These are phyloP conservation scores for Ustilago nuda DNA, from an alignment of 1,284 basidiomycete genomes.

Conservation along the genomic window DNA sequence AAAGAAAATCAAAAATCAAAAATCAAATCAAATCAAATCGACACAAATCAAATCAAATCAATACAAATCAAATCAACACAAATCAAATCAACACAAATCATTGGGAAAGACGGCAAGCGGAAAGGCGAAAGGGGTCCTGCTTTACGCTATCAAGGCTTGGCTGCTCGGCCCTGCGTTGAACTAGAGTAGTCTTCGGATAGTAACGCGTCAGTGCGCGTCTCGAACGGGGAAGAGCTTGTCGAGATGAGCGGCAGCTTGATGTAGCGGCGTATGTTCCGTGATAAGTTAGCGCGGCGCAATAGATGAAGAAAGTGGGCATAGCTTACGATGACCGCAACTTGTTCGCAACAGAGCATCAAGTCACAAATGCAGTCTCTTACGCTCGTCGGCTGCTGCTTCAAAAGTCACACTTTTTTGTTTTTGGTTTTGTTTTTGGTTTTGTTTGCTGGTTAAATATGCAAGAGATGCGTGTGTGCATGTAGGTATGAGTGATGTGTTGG, in stretches of 20 bases:
- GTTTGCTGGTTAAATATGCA: background rate
- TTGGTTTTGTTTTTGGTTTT: no score
- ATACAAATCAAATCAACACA: no score
- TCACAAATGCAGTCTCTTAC: background rate
- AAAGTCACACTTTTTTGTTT: background rate
- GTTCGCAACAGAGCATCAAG: background rate
- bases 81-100: background rate
- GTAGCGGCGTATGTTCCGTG: no score
- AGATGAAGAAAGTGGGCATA: background rate
- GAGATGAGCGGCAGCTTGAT: no score
- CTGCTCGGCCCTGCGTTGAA: background rate
- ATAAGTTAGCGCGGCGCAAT: no score
- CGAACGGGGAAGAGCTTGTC: background rate
- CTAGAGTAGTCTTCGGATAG: background rate
- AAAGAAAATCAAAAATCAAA: background rate
- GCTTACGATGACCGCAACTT: background rate
- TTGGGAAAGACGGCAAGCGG: background rate
- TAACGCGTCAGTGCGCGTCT: constrained; percentile 1
- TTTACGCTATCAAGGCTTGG: background rate
- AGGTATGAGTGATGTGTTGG: constrained; percentile 21
- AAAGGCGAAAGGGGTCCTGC: background rate
- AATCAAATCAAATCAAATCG: background rate
- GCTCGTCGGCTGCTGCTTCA: background rate
- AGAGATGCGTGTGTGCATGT: constrained; percentile 11
- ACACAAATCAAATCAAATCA: background rate